Evolutionary conservation across 345 rosid species (phyloP), one percentile per base, ranked within the genome.

Genomic region (Eucalyptus microcorys): DNA sequence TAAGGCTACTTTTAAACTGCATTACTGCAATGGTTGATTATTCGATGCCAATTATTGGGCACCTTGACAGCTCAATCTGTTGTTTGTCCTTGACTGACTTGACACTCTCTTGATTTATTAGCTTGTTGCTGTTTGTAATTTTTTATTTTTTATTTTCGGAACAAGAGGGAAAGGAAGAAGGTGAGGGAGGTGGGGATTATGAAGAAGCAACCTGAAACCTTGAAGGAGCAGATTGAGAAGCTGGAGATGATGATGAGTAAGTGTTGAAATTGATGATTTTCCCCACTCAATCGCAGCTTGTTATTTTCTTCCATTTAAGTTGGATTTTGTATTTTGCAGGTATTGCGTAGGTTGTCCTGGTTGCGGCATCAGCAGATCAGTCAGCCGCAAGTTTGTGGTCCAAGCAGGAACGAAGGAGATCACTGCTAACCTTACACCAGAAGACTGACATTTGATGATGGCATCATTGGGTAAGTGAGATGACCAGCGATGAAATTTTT

Each of bases 161-260:
- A 98, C 92, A 98, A 98, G 95, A 98, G 95, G 87, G 99, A 98
- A 90, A 94, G 98, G 52, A 96, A 98, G 94, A 98, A 98, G 93
- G 99, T 98, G 91, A 95, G 99, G 90, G 99, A 98, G 91, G 99
- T 97, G 57, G 99, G 98, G 55, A 96, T 98, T 90, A 89, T 98
- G 94, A 98, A 97, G 93, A 98, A 98, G 92, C 99, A 98, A 90
- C 99, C 99, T 3, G 97, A 94, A 43, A 91, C 92, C 55, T 94
- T 98, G 83, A 95, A 84, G 94, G 99, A 98, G 66, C 99, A 96
- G 91, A 97, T 98, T 89, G 95, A 94, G 88, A 98, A 97, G 91
- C 90, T 98, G 90, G 99, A 97, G 90, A 90, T 92, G 94, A 96
- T 96, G 94, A 98, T 49, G 52, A 49, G 99, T 98, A 93, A 94